phyloP scores from a whole-genome alignment of 1,284 basidiomycete species.

The Ganoderma boninense region DNA sequence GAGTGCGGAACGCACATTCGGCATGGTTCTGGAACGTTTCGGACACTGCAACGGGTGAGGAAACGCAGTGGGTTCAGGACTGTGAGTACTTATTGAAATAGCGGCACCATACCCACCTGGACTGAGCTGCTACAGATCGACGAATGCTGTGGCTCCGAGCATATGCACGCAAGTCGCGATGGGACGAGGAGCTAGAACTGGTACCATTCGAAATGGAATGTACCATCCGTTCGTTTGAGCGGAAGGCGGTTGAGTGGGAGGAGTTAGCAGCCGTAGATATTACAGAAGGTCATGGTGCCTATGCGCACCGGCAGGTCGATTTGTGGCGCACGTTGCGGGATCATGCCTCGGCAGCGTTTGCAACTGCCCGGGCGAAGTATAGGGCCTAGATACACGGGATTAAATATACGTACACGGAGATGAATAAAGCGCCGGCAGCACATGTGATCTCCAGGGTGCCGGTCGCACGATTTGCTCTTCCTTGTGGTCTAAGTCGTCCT shows the following conservation, averaged over 20 bases:
- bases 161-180: background rate
- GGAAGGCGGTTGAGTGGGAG: background rate
- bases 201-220: conserved; percentile 14
- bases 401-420: no score
- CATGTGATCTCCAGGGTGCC: no score
- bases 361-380: no score
- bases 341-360: no score
- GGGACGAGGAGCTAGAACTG: conserved; percentile 4
- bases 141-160: conserved; percentile 7
- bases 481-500: no score
- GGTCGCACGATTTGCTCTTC: no score
- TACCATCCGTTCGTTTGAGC: background rate
- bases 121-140: background rate
- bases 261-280: background rate
- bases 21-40: conserved; percentile 15
- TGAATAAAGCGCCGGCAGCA: no score
- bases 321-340: background rate
- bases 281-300: background rate
- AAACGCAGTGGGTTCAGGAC: background rate
- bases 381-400: no score
- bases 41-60: background rate
- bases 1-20: background rate
- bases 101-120: no score
- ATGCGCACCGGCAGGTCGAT: background rate
- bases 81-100: background rate